Conservation (phyloP, 2,329 filamentous ascomycete species). For the Amesomyces nigricolor region DNA sequence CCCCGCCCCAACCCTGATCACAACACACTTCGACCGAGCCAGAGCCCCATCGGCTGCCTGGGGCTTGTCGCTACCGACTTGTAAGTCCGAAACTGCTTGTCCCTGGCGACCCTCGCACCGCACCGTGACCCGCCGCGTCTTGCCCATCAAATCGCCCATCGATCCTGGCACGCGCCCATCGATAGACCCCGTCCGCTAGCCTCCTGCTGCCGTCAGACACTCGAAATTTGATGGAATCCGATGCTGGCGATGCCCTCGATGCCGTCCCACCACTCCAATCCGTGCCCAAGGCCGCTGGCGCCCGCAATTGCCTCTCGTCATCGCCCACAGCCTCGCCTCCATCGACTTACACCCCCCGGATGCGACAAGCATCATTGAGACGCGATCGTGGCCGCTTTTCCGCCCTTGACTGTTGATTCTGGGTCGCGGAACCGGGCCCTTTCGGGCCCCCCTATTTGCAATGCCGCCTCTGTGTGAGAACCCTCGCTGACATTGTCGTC, state of each 20-base stretch:
- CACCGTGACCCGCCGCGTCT: slow-evolving; percentile 30
- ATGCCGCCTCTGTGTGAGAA: slow-evolving; percentile 22
- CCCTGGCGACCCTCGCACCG: slow-evolving; percentile 23
- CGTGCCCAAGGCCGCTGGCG: slow-evolving; percentile 23
- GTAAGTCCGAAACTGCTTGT: slow-evolving; percentile 39
- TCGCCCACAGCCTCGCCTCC: slow-evolving; percentile 44
- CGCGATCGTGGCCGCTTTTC: slow-evolving; percentile 25
- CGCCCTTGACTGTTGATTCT: slow-evolving; percentile 26
- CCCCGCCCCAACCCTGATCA: slow-evolving; percentile 24
- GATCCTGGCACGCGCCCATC: slow-evolving; percentile 32
- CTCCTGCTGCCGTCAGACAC: slow-evolving; percentile 24
- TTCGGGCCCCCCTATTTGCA: slow-evolving; percentile 23
- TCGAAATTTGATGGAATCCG: slow-evolving; percentile 34
- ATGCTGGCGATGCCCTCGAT: slow-evolving; percentile 32
- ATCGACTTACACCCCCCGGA: slow-evolving; percentile 37
- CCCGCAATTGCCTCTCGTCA: slow-evolving; percentile 42
- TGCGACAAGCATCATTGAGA: slow-evolving; percentile 40
- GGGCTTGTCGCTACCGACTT: slow-evolving; percentile 44
- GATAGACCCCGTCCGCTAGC: slow-evolving; percentile 31
- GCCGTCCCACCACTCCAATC: slow-evolving; percentile 24
- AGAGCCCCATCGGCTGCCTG: slow-evolving; percentile 32
- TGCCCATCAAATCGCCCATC: slow-evolving; percentile 36
- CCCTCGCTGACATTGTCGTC: slow-evolving; percentile 45
- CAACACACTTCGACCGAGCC: slow-evolving; percentile 15
- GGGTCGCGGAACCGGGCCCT: slow-evolving; percentile 33